Conservation (phyloP, 441 rosid species). For the Jatropha multifida region DNA sequence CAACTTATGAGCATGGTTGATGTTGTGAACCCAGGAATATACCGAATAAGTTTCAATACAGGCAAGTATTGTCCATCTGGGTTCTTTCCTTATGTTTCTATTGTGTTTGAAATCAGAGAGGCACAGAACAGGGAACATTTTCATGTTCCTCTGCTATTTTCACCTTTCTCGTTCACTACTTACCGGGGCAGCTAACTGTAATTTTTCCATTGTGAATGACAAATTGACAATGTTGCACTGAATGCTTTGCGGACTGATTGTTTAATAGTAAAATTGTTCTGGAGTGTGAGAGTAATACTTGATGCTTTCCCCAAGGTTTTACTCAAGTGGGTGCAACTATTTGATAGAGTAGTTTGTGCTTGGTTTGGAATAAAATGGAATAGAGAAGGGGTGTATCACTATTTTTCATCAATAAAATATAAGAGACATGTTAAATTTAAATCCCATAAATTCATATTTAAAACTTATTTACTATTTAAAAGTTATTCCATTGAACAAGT, state of each 20-base stretch:
- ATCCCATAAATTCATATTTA: too few relatives aligned
- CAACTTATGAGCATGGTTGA: constrained; percentile 59
- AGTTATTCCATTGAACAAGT: too few relatives aligned
- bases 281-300: too few relatives aligned
- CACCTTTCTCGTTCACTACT: constrained; percentile 80
- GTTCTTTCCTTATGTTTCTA: constrained; percentile 76
- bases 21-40: constrained; percentile 66
- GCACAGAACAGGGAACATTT: constrained; percentile 72
- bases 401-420: too few relatives aligned
- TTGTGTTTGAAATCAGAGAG: constrained; percentile 67
- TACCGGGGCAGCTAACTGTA: constrained; percentile 72
- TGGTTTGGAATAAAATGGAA: too few relatives aligned
- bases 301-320: background rate
- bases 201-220: background rate
- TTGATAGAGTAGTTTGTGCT: too few relatives aligned
- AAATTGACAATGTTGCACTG: background rate
- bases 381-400: too few relatives aligned
- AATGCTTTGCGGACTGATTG: background rate
- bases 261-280: too few relatives aligned
- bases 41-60: constrained; percentile 79
- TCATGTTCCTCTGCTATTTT: constrained; percentile 80
- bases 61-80: constrained; percentile 66
- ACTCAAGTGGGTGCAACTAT: background rate
- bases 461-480: too few relatives aligned
- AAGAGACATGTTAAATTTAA: too few relatives aligned